Evolutionary conservation across 768 basidiomycete species (phyloP).

Genomic region (Lepiota brunneoincarnata): DNA sequence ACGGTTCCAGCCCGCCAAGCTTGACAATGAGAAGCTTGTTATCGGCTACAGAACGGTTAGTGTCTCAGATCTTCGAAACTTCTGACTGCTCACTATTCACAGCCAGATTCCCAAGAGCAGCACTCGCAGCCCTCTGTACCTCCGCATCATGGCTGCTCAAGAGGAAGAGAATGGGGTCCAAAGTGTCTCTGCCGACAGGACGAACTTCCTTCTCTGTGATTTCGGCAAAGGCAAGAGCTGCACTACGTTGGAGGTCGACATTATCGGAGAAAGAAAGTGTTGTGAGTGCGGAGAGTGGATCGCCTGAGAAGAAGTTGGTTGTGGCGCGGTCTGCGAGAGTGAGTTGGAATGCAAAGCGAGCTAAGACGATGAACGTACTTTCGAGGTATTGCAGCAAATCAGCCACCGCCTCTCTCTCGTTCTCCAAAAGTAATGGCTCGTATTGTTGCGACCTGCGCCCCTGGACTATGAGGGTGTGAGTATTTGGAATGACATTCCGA

Average conservation of each 20-base stretch:
- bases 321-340: conserved; percentile 81
- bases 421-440: conserved; percentile 84
- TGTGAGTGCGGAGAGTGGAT: conserved; percentile 88
- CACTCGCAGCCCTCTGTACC: conserved; percentile 97
- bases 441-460: conserved; percentile 84
- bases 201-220: conserved; percentile 99
- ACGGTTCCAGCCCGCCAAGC: conserved; percentile 93
- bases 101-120: conserved; percentile 94
- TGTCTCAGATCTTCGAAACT: background rate
- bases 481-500: conserved; percentile 7
- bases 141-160: conserved; percentile 97
- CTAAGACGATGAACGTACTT: conserved; percentile 54
- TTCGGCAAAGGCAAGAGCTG: conserved; percentile 97
- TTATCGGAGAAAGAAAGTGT: conserved; percentile 99
- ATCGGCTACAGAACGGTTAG: conserved; percentile 60
- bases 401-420: conserved; percentile 96
- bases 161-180: conserved; percentile 97
- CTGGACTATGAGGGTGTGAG: conserved; percentile 49
- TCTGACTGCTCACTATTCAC: conserved; percentile 80
- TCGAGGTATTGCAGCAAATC: conserved; percentile 97
- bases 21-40: conserved; percentile 99
- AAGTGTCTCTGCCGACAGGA: conserved; percentile 92
- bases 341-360: background rate
- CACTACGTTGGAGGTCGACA: conserved; percentile 96
- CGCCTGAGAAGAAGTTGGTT: conserved; percentile 97